phyloP scores from a whole-genome alignment of 352 stramenopile species.

The Phytopythium ostracodes region DNA sequence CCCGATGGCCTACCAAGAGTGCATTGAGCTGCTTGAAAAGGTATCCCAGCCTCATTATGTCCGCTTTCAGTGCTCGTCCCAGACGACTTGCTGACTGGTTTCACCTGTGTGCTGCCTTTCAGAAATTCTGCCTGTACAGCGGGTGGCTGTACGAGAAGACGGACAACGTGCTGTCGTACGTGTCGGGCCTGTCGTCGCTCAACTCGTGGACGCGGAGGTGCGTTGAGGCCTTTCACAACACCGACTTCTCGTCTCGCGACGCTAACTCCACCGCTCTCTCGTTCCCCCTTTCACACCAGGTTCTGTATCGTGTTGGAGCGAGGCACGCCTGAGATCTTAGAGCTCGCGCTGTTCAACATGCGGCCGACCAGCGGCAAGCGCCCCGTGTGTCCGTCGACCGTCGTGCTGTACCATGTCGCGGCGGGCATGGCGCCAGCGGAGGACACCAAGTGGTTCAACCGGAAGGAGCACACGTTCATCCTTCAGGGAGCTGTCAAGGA shows the following conservation, averaged over 20 bases:
- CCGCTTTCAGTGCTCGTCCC: too few relatives aligned
- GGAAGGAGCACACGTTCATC: constrained; percentile 57
- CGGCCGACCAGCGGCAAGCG: constrained; percentile 31
- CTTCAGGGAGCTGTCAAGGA: constrained; percentile 31
- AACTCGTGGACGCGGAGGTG: constrained; percentile 53
- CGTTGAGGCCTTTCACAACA: background rate
- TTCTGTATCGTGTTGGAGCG: constrained; percentile 73
- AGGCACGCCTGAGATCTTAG: constrained; percentile 47
- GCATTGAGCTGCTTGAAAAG: constrained; percentile 58
- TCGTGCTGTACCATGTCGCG: constrained; percentile 60
- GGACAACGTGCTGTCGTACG: constrained; percentile 56
- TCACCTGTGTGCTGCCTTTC: background rate
- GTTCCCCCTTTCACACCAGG: too few relatives aligned
- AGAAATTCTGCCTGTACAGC: constrained; percentile 56
- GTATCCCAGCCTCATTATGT: constrained; percentile 18
- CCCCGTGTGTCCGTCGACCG: constrained; percentile 45
- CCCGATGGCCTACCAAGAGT: constrained; percentile 29
- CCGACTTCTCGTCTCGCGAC: too few relatives aligned
- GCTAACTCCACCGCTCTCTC: too few relatives aligned
- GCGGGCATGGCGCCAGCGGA: constrained; percentile 32
- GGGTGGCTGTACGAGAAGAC: constrained; percentile 64
- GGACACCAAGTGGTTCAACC: constrained; percentile 72
- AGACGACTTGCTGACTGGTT: constrained; percentile 6
- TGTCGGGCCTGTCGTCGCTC: constrained; percentile 53
- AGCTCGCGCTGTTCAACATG: constrained; percentile 72